These are phyloP conservation scores for Alternaria triticimaculans DNA, from an alignment of 2,329 filamentous ascomycete species.

Conservation along the genomic window DNA sequence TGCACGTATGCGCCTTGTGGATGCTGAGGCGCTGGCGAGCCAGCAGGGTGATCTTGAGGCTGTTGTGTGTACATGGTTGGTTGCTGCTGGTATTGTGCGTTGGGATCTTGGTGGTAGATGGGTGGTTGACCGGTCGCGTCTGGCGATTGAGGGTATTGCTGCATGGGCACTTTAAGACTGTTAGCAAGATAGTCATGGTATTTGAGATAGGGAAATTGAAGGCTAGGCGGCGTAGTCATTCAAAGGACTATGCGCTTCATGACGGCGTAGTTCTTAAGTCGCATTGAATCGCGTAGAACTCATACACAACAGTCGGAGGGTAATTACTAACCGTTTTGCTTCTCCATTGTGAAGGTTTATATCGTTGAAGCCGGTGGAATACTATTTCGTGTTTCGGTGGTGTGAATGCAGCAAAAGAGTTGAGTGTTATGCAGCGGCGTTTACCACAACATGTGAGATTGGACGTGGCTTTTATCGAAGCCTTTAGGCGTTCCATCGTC, in stretches of 20 bases:
- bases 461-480: conserved; percentile 12
- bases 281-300: background rate
- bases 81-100: conserved; percentile 15
- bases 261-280: background rate
- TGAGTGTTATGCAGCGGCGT: background rate
- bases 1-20: conserved; percentile 28
- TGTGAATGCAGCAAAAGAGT: background rate
- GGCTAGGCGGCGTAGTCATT: background rate
- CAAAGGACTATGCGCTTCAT: background rate
- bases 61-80: conserved; percentile 28
- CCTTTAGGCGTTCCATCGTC: conserved; percentile 24
- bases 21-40: conserved; percentile 35
- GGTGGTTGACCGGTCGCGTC: conserved; percentile 36
- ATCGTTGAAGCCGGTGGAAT: background rate
- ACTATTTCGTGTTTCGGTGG: background rate
- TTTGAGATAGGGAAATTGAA: background rate
- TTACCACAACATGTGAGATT: background rate
- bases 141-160: conserved; percentile 45
- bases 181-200: conserved; percentile 15
- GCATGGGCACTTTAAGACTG: conserved; percentile 42
- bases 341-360: conserved; percentile 38
- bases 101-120: conserved; percentile 43
- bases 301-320: background rate
- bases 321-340: conserved; percentile 42
- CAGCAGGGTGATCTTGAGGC: conserved; percentile 11